Conservation (phyloP, 805 yeast genomes). For the Scheffersomyces spartinae region DNA sequence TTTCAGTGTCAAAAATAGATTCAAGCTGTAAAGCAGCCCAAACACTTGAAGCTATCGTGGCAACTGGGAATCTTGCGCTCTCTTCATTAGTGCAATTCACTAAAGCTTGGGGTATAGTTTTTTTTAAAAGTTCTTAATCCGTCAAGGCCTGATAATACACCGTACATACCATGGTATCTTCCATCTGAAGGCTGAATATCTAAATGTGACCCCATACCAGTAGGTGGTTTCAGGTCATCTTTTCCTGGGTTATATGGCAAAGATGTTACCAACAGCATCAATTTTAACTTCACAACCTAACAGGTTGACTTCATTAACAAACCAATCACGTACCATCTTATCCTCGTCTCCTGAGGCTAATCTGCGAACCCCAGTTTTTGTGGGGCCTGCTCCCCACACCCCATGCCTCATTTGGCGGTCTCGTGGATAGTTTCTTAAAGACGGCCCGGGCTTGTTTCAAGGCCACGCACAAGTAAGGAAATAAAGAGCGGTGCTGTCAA, state of each 20-base stretch:
- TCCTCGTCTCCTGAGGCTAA: slow-evolving; percentile 10
- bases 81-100: slow-evolving; percentile 11
- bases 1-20: slow-evolving; percentile 7
- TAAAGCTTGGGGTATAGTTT: slow-evolving; percentile 8
- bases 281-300: slow-evolving; percentile 7
- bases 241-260: slow-evolving; percentile 8
- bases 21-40: slow-evolving; percentile 7
- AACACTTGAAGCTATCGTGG: slow-evolving; percentile 10
- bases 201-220: slow-evolving; percentile 10
- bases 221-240: slow-evolving; percentile 5
- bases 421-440: slow-evolving; percentile 10
- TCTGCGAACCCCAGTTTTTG: slow-evolving; percentile 10
- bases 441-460: no score
- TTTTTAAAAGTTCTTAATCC: slow-evolving; percentile 9
- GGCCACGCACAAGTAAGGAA: no score
- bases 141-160: slow-evolving; percentile 10
- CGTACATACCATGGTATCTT: slow-evolving; percentile 10
- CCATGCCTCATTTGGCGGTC: slow-evolving; percentile 7
- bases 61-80: slow-evolving; percentile 10
- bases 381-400: slow-evolving; percentile 6
- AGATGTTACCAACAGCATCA: slow-evolving; percentile 10
- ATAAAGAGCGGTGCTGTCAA: no score
- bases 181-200: slow-evolving; percentile 12
- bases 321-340: slow-evolving; percentile 10
- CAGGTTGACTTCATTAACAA: slow-evolving; percentile 6